Evolutionary conservation across 495 filamentous ascomycete genomes (phyloP), one percentile per base, ranked within the genome.

Genomic region (Penicillium robsamsonii): DNA sequence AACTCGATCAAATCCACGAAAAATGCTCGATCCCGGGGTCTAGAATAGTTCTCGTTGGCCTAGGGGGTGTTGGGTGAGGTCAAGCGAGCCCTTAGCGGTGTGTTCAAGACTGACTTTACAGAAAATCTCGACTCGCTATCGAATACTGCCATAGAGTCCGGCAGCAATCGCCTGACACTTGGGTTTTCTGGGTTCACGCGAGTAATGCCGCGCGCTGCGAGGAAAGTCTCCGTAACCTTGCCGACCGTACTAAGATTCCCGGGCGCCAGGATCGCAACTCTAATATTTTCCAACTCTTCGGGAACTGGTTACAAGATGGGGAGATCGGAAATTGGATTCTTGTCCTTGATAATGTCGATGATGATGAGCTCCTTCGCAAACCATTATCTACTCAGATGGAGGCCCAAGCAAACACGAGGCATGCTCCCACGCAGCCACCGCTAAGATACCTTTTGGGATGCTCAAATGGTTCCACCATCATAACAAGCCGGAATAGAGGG

Each of bases 151-250:
- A 78, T 54, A 60, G 55, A 57, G 55, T 58, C 20, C 66, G 63
- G 59, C 37, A 18, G 17, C 56, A 75, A 35, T 75, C 61, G n/a
- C 74, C 70, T 6, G 46, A 67, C 27, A 79, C 68, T 20, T 77
- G 69, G 68, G 71, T 81, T n/a, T 78, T 82, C 59, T 81, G 79
- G 78, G 58, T 81, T 9, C 70, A 76, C 58, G 72, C 73, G 4
- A 73, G 72, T 48, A 76, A 61, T 40, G 46, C 44, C 4, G 62
- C 66, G 4, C 67, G 75, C 12, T 75, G 80, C 27, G 67, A 73
- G 60, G 61, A 78, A 44, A 58, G 70, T 45, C 76, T 61, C 61
- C 56, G 59, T 37, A 68, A 70, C 10, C 74, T 81, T 52, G 73
- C 76, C 42, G 48, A 75, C 30, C 45, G 30, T 12, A 37, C 70